Evolutionary conservation across 2,329 filamentous ascomycete species (phyloP), one percentile per base, ranked within the genome.

Genomic region (Aspergillus vadensis): DNA sequence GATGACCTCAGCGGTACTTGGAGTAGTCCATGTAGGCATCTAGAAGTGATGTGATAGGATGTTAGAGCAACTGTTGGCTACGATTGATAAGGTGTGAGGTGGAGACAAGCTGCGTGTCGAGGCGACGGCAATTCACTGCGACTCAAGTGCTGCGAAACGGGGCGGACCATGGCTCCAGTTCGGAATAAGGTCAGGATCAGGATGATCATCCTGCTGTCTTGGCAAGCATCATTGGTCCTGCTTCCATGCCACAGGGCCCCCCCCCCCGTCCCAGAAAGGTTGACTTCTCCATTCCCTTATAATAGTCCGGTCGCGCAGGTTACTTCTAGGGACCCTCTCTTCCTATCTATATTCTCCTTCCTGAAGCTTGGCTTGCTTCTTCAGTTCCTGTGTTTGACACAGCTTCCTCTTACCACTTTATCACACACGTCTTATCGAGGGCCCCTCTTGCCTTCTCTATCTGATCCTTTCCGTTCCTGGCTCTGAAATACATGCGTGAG

Each of bases 401-500:
- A 48, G n/a, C 27, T 41, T 50, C 44, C n/a, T 50, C 58, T 30
- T 58, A 27, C 10, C 41, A 39, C 23, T 58, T 19, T 62, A 27
- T 36, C 43, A 57, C 30, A 30, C 47, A 43, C 36, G 52, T 53
- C 23, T 36, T 21, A 21, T 12, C 44, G 49, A 48, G 23, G 44
- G 50, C 21, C 44, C 49, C 36, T 52, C 36, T 30, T 51, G 41
- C 43, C 49, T 49, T 55, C 44, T 47, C 39, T 43, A 44, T 43
- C 49, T 59, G 51, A 56, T 59, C 49, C 52, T 55, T 23, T 15
- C 58, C 43, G 52, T n/a, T 27, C 30, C 60, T 69, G 61, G 61
- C 71, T 63, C 63, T 70, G 67, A 71, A 71, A 74, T 75, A 72
- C 69, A 75, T 75, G 72, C 72, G 72, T 75, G 61, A 68, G 72